Evolutionary conservation across 192 early-diverging fungal species (phyloP).

Genomic region (Rhizophagus prolifer): DNA sequence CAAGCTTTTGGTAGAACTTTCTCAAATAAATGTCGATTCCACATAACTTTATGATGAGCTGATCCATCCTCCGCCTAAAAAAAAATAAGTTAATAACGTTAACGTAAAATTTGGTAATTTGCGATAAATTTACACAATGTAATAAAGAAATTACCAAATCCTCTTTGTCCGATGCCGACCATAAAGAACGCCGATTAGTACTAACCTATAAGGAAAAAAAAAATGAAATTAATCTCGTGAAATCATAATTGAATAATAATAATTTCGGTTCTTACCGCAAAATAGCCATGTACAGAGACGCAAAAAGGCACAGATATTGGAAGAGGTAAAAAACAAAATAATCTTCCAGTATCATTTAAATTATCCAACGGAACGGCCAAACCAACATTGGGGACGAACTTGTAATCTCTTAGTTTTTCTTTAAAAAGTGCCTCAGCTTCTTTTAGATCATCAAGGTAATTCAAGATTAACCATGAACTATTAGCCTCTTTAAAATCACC

Average conservation of each 20-base stretch:
- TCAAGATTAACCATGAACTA: constrained; percentile 33
- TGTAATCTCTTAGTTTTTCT: too few species aligned
- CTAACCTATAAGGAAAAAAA: background rate
- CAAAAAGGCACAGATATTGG: constrained; percentile 34
- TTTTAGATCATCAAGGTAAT: constrained; percentile 30
- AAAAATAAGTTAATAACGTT: too few species aligned
- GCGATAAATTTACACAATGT: too few species aligned
- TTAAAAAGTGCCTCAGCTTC: background rate
- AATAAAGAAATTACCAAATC: too few species aligned
- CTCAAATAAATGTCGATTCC: background rate
- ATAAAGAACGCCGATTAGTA: background rate
- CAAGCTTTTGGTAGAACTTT: background rate
- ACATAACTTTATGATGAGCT: too few species aligned
- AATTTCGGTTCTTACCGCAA: constrained; percentile 34
- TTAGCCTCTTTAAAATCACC: background rate
- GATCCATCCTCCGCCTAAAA: too few species aligned
- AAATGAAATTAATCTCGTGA: too few species aligned
- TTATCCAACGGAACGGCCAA: constrained; percentile 31
- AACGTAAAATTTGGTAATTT: too few species aligned
- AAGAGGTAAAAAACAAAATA: constrained; percentile 46
- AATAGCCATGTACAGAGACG: constrained; percentile 40
- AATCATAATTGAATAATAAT: too few species aligned
- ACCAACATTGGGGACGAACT: too few species aligned
- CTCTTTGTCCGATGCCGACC: background rate
- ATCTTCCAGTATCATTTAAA: background rate